Percentiles rank a stretch among this genome's conserved stretches.
These are phyloP conservation scores for Fusarium sp. DNA, from an alignment of 2,329 filamentous ascomycete species.

Conservation along the genomic window DNA sequence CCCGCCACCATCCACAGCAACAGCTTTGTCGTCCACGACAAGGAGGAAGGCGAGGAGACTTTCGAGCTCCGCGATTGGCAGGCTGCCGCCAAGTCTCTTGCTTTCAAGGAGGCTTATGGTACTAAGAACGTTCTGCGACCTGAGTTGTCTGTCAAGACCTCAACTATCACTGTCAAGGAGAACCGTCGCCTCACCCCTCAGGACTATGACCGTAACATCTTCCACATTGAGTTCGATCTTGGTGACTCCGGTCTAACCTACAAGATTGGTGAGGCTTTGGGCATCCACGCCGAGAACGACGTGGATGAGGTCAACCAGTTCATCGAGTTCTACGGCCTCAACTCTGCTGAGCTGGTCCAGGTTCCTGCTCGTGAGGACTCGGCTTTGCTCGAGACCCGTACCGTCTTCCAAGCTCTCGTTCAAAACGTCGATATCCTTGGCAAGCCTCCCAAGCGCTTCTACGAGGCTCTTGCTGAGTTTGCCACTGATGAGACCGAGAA, in stretches of 20 bases:
- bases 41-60: slow-evolving; percentile 77
- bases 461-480: slow-evolving; percentile 90
- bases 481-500: slow-evolving; percentile 86
- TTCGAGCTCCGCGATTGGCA: slow-evolving; percentile 81
- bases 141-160: slow-evolving; percentile 87
- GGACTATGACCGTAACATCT: slow-evolving; percentile 97
- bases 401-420: slow-evolving; percentile 89
- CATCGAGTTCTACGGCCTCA: slow-evolving; percentile 89
- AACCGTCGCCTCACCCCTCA: slow-evolving; percentile 90
- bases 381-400: slow-evolving; percentile 83
- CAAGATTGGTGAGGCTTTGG: slow-evolving; percentile 96
- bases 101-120: slow-evolving; percentile 94
- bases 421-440: slow-evolving; percentile 98
- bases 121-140: slow-evolving; percentile 82
- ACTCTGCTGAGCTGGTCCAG: slow-evolving; percentile 87
- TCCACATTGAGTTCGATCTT: slow-evolving; percentile 99
- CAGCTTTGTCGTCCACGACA: slow-evolving; percentile 86
- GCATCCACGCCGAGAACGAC: slow-evolving; percentile 96
- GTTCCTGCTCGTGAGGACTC: slow-evolving; percentile 87
- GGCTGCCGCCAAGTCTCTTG: slow-evolving; percentile 85
- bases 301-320: slow-evolving; percentile 82
- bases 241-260: slow-evolving; percentile 92
- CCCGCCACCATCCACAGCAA: slow-evolving; percentile 77
- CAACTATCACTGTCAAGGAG: slow-evolving; percentile 91
- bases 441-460: slow-evolving; percentile 97